A percentile compares a stretch with the other conserved stretches of the same genome.
phyloP scores from a whole-genome alignment of 345 rosid genomes.

The Linum trigynum region DNA sequence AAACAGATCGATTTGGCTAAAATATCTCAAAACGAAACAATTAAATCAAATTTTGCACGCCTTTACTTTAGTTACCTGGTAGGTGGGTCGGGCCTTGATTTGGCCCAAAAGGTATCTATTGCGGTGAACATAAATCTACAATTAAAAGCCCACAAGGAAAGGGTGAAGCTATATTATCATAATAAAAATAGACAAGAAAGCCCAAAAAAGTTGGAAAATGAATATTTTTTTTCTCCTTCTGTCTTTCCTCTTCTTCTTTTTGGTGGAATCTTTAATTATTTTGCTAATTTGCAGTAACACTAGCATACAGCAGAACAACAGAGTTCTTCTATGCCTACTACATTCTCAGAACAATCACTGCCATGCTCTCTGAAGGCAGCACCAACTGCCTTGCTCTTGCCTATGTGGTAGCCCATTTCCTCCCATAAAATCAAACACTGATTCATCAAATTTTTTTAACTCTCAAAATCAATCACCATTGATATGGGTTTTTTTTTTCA shows the following conservation, averaged over 20 bases:
- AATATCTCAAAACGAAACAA: too few relatives aligned
- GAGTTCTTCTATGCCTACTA: conserved; percentile 57
- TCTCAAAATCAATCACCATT: too few relatives aligned
- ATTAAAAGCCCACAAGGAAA: too few relatives aligned
- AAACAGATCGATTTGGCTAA: too few relatives aligned
- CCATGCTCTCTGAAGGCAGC: conserved; percentile 54
- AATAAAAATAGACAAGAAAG: background rate
- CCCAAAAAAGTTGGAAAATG: background rate
- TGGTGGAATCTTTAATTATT: too few relatives aligned
- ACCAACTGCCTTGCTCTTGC: conserved; percentile 70
- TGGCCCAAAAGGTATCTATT: too few relatives aligned
- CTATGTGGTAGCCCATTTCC: conserved; percentile 46
- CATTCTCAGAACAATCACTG: conserved; percentile 44
- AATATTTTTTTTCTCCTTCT: conserved; percentile 3
- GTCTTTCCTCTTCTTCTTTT: background rate
- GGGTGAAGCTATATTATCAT: background rate
- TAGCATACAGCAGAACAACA: conserved; percentile 66
- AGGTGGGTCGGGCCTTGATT: too few relatives aligned
- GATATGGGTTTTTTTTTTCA: conserved; percentile 13
- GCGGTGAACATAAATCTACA: too few relatives aligned
- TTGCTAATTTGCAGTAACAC: conserved; percentile 37
- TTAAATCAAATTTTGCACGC: too few relatives aligned
- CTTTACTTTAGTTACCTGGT: too few relatives aligned
- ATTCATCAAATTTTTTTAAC: too few relatives aligned
- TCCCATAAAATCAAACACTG: too few relatives aligned